Percentiles rank a stretch among this genome's conserved stretches.
These are phyloP conservation scores for Candida nitratophila DNA, from an alignment of 805 yeast genomes.

Conservation along the genomic window DNA sequence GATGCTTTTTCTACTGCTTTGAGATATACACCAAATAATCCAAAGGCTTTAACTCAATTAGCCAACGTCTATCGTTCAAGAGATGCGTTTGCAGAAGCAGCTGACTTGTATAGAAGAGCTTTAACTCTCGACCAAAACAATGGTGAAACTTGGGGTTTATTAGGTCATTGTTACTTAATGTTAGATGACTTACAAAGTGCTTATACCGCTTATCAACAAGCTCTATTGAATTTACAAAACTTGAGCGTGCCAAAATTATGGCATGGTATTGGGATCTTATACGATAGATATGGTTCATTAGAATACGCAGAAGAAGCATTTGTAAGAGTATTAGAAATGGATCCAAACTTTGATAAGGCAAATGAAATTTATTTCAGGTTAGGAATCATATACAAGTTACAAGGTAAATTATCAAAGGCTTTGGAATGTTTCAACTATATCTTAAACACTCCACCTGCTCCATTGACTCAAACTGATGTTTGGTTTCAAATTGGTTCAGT, in stretches of 20 bases:
- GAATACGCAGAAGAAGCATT: constrained; percentile 99
- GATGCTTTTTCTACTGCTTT: constrained; percentile 84
- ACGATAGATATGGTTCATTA: constrained; percentile 91
- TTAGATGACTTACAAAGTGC: constrained; percentile 93
- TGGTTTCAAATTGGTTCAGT: constrained; percentile 99
- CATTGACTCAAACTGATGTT: constrained; percentile 92
- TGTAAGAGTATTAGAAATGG: constrained; percentile 90
- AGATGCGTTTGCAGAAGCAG: constrained; percentile 90
- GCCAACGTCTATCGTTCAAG: constrained; percentile 85
- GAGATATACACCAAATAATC: constrained; percentile 77
- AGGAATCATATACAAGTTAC: constrained; percentile 95
- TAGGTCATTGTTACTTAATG: constrained; percentile 96
- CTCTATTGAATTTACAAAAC: constrained; percentile 81
- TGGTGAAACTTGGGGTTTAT: constrained; percentile 95
- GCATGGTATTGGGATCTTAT: constrained; percentile 97
- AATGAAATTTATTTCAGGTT: constrained; percentile 93
- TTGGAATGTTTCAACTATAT: constrained; percentile 94
- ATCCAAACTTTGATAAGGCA: constrained; percentile 93
- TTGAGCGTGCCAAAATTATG: constrained; percentile 95
- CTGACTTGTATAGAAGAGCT: constrained; percentile 88
- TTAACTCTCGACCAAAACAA: constrained; percentile 74
- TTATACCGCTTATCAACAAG: constrained; percentile 94
- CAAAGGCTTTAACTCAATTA: constrained; percentile 75
- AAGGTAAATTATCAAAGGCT: constrained; percentile 77
- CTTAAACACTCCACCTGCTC: constrained; percentile 85